Evolutionary conservation across 306 rosid genomes (phyloP), one percentile per base, ranked within the genome.

Genomic region (Cicer cuneatum): DNA sequence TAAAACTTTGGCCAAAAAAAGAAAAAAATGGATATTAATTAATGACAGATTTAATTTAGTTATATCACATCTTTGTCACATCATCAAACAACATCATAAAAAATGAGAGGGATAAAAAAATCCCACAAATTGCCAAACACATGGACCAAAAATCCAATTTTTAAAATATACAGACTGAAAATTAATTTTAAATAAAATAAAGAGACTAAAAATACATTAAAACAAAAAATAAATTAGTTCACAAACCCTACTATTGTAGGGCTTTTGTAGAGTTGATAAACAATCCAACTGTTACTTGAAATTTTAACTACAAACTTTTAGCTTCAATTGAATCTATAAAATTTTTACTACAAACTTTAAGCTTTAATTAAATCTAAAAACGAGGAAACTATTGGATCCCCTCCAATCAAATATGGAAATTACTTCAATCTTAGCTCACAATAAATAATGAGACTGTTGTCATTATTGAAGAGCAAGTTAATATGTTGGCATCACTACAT

Each of bases 331-430:
- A 52, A 16, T 76, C 61, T 72, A 82, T n/a, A n/a, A 37, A 46
- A 71, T 48, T 38, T 61, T 64, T 39, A 45, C 66, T 62, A 6
- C 33, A 24, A 24, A 24, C 33, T 24, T 14, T 21, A 71, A 24
- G 4, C 40, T 56, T 75, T 65, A 29, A 45, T 71, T 65, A 65
- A 52, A 16, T 76, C 61, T 72, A 82, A 77, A 82, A 77, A 72
- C 14, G 35, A 10, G 60, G 61, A 5, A 66, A 48, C 0, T 59
- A 66, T 59, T 77, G 33, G 13, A 57, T 16, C 76, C 73, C 56
- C 35, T 19, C 40, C 13, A 6, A 21, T 10, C 66, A 29, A 38
- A 46, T 19, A 47, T 60, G 58, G 77, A 19, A 12, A 54, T 72
- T 59, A 10, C 68, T 66, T 77, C 56, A 66, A 18, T 29, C 67